Percentiles rank a stretch among this genome's conserved stretches.
These are phyloP conservation scores for Chlamydomonas reinhardtii DNA, from an alignment of 163 green algal species.

Conservation along the genomic window DNA sequence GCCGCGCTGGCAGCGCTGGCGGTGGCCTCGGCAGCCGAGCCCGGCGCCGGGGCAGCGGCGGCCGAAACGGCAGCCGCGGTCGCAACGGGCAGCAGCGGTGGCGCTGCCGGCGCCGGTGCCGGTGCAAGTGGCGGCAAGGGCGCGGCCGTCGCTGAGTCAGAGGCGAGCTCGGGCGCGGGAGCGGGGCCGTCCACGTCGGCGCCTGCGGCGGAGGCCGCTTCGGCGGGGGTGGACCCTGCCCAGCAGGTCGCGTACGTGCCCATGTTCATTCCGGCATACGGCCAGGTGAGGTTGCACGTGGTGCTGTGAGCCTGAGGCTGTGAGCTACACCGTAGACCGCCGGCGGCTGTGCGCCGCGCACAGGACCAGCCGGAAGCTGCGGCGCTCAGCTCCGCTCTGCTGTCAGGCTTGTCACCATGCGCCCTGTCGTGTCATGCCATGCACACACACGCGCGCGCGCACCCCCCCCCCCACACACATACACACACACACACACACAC, in stretches of 20 bases:
- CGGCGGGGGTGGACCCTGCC: not conserved
- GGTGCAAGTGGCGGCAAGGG: not conserved
- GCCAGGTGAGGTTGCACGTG: constrained; percentile 29
- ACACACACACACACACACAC: too few relatives aligned
- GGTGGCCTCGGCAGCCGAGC: not conserved
- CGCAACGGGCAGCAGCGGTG: not conserved
- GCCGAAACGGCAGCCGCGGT: not conserved
- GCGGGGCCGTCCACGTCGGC: not conserved
- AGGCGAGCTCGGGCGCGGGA: not conserved
- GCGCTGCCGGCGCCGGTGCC: too few relatives aligned
- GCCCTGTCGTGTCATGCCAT: too few relatives aligned
- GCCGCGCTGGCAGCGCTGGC: constrained; percentile 54
- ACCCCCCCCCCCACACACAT: too few relatives aligned
- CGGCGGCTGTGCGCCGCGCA: too few relatives aligned
- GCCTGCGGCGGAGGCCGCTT: not conserved
- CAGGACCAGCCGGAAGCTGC: too few relatives aligned
- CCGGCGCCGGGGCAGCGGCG: not conserved
- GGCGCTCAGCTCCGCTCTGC: too few relatives aligned
- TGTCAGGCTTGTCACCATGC: too few relatives aligned
- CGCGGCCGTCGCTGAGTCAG: not conserved
- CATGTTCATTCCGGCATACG: constrained; percentile 2
- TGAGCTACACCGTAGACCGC: too few relatives aligned
- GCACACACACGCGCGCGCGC: too few relatives aligned
- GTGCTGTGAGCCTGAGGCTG: too few relatives aligned
- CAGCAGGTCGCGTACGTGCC: constrained; percentile 43